These are phyloP conservation scores for Cicer judaicum DNA, from an alignment of 306 rosid genomes.

Conservation along the genomic window DNA sequence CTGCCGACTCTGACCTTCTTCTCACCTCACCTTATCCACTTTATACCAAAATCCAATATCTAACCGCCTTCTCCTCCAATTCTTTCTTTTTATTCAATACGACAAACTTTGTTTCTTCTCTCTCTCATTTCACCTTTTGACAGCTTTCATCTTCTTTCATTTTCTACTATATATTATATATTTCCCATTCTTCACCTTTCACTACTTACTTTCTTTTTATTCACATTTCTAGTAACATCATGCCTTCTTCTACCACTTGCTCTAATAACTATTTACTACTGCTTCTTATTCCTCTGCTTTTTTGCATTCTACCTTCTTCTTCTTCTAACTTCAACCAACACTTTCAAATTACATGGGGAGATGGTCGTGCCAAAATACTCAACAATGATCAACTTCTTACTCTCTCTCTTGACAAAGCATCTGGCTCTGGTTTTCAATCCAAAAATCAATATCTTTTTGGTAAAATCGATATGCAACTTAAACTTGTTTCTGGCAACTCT, in stretches of 20 bases:
- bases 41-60: too few species aligned
- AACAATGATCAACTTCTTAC: conserved; percentile 54
- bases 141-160: neutral
- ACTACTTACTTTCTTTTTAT: neutral
- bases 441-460: conserved; percentile 59
- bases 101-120: too few species aligned
- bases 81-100: too few species aligned
- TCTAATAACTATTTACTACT: neutral
- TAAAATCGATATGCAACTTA: conserved; percentile 71
- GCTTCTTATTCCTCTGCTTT: conserved; percentile 24
- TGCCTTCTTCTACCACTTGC: conserved; percentile 7
- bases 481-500: conserved; percentile 68
- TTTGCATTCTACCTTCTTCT: neutral
- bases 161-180: conserved; percentile 14
- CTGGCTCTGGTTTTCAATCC: conserved; percentile 81
- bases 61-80: too few species aligned
- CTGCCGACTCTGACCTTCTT: too few species aligned
- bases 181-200: neutral
- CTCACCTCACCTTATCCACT: too few species aligned
- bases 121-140: too few species aligned
- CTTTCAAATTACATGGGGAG: conserved; percentile 70
- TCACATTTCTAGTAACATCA: neutral
- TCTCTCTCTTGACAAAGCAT: conserved; percentile 68
- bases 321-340: conserved; percentile 55
- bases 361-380: conserved; percentile 60